Base-by-base conservation (phyloP, 2,329 filamentous ascomycete genomes). In the Hypoxylon sp. region DNA sequence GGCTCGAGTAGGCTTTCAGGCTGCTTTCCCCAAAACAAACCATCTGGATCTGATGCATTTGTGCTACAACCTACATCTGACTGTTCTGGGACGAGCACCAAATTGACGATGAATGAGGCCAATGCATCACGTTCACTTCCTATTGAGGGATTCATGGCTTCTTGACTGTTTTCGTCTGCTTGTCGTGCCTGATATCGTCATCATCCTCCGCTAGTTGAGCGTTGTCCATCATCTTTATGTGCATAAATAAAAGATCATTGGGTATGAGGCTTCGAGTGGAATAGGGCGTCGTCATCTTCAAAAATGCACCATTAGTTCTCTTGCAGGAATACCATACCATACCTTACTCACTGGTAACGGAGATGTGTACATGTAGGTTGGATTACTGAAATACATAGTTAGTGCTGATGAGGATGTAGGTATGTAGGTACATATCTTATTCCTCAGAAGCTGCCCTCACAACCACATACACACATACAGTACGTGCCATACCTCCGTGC, bases 211-310 rank as follows among this genome's bases (percentile, higher is more conserved):
- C 37, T 33, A 58, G 62, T 56, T 31, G 63, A 69, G 66, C 54
- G 44, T 33, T 52, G 44, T 39, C 51, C 37, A 58, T 62, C 24
- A 58, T 57, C 14, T 63, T 60, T 10, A 13, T 37, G 37, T 13
- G 24, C 19, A 48, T 63, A 54, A 50, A 24, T 26, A 56, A 55
- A 51, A 48, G 39, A 42, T 19, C 51, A 71, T 69, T 71, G 69
- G 69, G 47, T 46, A 29, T 47, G 35, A 70, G 56, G 22, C 67
- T 35, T 63, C n/a, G 10, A 52, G 60, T 58, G 56, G 58, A 52
- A 67, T 65, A 14, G 59, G 59, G 63, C 69, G 69, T 71, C 69
- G 69, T 71, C 52, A 69, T 71, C 66, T 33, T 65, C 39, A 19
- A 62, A 62, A 51, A 33, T 61, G 63, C 59, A 59, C 35, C 44